Evolutionary conservation across 2,329 filamentous ascomycete species (phyloP).

Genomic region (Orbilia oligospora): DNA sequence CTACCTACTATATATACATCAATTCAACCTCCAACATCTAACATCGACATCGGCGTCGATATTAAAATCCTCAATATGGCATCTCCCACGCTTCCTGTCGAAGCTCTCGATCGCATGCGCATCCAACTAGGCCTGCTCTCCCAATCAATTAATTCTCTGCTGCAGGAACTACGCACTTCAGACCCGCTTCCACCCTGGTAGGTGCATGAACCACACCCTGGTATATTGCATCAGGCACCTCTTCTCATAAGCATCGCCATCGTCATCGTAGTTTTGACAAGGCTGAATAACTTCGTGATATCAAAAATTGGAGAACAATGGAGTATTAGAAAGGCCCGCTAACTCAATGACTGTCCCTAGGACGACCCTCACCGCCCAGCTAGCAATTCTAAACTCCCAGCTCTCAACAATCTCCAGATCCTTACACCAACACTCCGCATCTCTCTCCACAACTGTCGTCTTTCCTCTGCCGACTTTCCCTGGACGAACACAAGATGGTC

Average conservation of each 20-base stretch:
- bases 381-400: slow-evolving; percentile 70
- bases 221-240: not conserved
- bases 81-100: slow-evolving; percentile 38
- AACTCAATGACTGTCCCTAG: not conserved
- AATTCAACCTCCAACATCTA: not conserved
- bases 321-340: not conserved
- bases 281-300: not conserved
- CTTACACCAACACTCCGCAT: slow-evolving; percentile 70
- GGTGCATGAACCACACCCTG: slow-evolving; percentile 33
- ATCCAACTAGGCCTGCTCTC: slow-evolving; percentile 49
- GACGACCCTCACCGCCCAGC: slow-evolving; percentile 15
- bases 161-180: slow-evolving; percentile 68
- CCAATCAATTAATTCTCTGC: slow-evolving; percentile 67
- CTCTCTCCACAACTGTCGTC: slow-evolving; percentile 71
- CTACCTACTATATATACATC: no score
- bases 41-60: not conserved
- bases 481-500: slow-evolving; percentile 68
- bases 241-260: not conserved
- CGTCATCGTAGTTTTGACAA: not conserved
- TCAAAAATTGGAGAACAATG: not conserved
- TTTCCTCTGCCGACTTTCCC: slow-evolving; percentile 73
- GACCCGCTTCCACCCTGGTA: slow-evolving; percentile 71
- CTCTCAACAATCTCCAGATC: slow-evolving; percentile 71
- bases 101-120: slow-evolving; percentile 54
- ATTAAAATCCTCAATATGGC: slow-evolving; percentile 4